Evolutionary conservation across 2,329 filamentous ascomycete species (phyloP).

Genomic region (Phialocephala sp.): DNA sequence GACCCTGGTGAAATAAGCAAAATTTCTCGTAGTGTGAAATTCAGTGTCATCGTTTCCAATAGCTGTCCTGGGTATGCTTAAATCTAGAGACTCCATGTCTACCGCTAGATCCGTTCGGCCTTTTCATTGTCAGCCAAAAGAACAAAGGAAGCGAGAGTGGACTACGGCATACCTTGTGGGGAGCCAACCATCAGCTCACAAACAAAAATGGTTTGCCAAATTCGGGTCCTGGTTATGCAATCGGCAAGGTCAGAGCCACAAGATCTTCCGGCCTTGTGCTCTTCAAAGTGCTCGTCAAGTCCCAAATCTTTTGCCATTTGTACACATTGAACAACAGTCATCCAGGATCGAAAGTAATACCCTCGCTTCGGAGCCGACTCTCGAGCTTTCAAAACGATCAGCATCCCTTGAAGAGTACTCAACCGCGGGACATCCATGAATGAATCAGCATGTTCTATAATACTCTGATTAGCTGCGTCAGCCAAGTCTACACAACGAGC

Average conservation of each 20-base stretch:
- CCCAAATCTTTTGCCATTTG: constrained; percentile 93
- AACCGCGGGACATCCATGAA: constrained; percentile 92
- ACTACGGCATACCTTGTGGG: constrained; percentile 73
- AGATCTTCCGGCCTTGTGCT: constrained; percentile 72
- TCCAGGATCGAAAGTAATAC: constrained; percentile 98
- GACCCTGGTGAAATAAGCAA: constrained; percentile 78
- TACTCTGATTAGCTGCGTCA: constrained; percentile 39
- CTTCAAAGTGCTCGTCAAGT: constrained; percentile 82
- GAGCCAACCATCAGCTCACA: constrained; percentile 93
- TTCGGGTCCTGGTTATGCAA: constrained; percentile 81
- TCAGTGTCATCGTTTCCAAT: constrained; percentile 76
- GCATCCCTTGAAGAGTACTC: constrained; percentile 88
- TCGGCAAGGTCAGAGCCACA: constrained; percentile 76
- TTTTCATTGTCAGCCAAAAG: constrained; percentile 44
- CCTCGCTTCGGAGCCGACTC: constrained; percentile 92
- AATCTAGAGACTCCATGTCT: constrained; percentile 76
- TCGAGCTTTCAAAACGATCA: constrained; percentile 87
- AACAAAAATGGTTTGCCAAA: constrained; percentile 88
- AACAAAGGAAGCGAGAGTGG: background rate
- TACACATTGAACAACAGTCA: constrained; percentile 89
- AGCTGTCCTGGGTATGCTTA: constrained; percentile 66
- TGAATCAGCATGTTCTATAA: constrained; percentile 81
- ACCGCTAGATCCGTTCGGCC: constrained; percentile 81
- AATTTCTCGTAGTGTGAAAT: constrained; percentile 80
- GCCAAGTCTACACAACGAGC: background rate